Percentiles rank a stretch among this genome's conserved stretches.
phyloP scores from a whole-genome alignment of 2,329 filamentous ascomycete species.

The Trichophyton verrucosum region DNA sequence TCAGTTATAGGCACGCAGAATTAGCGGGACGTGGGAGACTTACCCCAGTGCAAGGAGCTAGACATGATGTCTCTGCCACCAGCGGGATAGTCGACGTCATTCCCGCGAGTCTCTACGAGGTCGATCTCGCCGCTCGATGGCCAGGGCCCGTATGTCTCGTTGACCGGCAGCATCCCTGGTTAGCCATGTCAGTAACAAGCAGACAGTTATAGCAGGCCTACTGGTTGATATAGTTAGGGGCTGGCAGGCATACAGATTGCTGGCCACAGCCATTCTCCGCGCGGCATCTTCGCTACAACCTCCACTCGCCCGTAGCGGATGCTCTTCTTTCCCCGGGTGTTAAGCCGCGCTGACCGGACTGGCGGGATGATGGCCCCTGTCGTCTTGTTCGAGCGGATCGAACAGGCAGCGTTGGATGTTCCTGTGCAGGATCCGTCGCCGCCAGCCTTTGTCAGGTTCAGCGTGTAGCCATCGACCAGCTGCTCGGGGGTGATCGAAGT shows the following conservation, averaged over 20 bases:
- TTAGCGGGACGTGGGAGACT: background rate
- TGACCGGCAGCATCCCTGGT: slow-evolving; percentile 39
- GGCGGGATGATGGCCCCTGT: slow-evolving; percentile 39
- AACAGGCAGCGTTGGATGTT: slow-evolving; percentile 24
- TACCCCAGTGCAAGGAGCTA: slow-evolving; percentile 17
- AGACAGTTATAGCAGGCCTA: background rate
- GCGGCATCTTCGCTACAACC: slow-evolving; percentile 41
- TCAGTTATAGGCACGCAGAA: background rate
- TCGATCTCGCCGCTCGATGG: slow-evolving; percentile 44
- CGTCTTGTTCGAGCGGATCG: slow-evolving; percentile 33
- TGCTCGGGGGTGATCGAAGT: slow-evolving; percentile 20
- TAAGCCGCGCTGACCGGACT: slow-evolving; percentile 39
- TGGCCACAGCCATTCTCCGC: slow-evolving; percentile 46
- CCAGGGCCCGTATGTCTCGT: slow-evolving; percentile 39
- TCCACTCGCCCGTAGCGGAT: slow-evolving; percentile 43
- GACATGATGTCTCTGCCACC: slow-evolving; percentile 34
- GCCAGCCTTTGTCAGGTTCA: slow-evolving; percentile 31
- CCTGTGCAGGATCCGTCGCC: slow-evolving; percentile 34
- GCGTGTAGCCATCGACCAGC: slow-evolving; percentile 17
- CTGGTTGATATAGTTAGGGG: background rate
- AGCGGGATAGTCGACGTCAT: slow-evolving; percentile 28
- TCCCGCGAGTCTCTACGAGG: slow-evolving; percentile 40
- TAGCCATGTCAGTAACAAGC: slow-evolving; percentile 10
- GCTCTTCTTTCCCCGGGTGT: slow-evolving; percentile 36
- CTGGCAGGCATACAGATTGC: slow-evolving; percentile 30